These are phyloP conservation scores for Pseudogymnoascus sp. DNA, from an alignment of 2,329 filamentous ascomycete species.

Conservation along the genomic window DNA sequence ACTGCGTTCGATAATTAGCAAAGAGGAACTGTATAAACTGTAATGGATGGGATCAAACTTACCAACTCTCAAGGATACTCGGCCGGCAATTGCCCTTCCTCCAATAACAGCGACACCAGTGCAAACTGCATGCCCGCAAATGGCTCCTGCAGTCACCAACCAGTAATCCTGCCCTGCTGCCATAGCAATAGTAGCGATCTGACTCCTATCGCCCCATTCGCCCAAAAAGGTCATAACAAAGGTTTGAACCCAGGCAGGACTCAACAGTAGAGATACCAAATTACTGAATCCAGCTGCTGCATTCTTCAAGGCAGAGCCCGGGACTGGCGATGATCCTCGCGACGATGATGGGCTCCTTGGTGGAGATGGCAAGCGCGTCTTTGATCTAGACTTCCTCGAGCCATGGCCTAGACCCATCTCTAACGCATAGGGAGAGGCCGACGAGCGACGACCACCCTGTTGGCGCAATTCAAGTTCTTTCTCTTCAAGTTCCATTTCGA, in stretches of 20 bases:
- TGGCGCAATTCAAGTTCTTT: constrained; percentile 74
- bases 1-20: constrained; percentile 46
- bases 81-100: constrained; percentile 83
- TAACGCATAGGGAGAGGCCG: constrained; percentile 65
- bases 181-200: constrained; percentile 98
- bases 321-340: constrained; percentile 44
- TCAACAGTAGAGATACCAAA: constrained; percentile 77
- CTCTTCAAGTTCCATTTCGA: constrained; percentile 85
- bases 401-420: constrained; percentile 68
- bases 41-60: constrained; percentile 39
- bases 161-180: constrained; percentile 96
- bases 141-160: constrained; percentile 91
- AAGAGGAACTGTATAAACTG: constrained; percentile 9
- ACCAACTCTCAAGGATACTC: constrained; percentile 93
- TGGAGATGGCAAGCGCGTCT: constrained; percentile 70
- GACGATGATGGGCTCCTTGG: constrained; percentile 75
- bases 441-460: constrained; percentile 55
- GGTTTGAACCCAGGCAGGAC: constrained; percentile 96
- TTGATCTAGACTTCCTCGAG: constrained; percentile 60
- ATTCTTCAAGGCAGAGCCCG: constrained; percentile 34
- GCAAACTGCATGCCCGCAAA: constrained; percentile 79
- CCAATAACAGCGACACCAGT: constrained; percentile 88
- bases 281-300: constrained; percentile 66
- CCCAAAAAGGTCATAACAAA: constrained; percentile 98
- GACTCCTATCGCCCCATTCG: constrained; percentile 95